Evolutionary conservation across 2,329 filamentous ascomycete species (phyloP).

Genomic region (Penicillium italicum): DNA sequence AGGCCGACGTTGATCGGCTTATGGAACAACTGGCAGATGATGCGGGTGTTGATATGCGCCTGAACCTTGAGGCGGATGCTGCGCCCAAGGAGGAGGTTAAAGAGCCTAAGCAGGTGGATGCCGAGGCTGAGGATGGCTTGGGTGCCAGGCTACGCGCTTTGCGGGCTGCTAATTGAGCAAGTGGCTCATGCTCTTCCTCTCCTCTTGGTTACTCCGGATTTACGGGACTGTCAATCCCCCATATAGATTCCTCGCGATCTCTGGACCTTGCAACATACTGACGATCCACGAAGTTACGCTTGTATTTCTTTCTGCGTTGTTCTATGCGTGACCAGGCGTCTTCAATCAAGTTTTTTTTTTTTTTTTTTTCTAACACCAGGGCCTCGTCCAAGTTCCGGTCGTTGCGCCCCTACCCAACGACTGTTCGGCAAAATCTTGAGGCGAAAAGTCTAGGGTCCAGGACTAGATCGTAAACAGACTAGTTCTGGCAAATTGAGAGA

Average conservation of each 20-base stretch:
- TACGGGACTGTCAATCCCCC: neutral
- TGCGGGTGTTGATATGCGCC: conserved; percentile 42
- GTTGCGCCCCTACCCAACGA: too few relatives aligned
- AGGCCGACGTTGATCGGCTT: conserved; percentile 41
- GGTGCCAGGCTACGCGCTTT: conserved; percentile 41
- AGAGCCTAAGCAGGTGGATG: conserved; percentile 35
- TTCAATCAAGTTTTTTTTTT: neutral
- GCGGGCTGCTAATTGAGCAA: conserved; percentile 34
- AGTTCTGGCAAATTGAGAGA: neutral
- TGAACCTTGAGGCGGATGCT: conserved; percentile 38
- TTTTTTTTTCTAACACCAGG: too few relatives aligned
- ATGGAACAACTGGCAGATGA: conserved; percentile 46
- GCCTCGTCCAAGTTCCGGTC: too few relatives aligned
- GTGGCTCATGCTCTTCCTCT: neutral
- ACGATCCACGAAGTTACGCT: conserved; percentile 9
- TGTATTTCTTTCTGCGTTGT: neutral
- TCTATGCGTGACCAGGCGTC: neutral
- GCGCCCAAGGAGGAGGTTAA: conserved; percentile 43
- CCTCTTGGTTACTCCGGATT: neutral
- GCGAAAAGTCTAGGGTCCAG: neutral
- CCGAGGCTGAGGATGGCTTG: conserved; percentile 42
- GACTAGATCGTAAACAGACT: conserved; percentile 1
- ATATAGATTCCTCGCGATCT: conserved; percentile 2
- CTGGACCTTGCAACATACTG: neutral
- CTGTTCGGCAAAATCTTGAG: neutral